Evolutionary conservation across 2,329 filamentous ascomycete genomes (phyloP).

Genomic region (Aquanectria penicillioides): DNA sequence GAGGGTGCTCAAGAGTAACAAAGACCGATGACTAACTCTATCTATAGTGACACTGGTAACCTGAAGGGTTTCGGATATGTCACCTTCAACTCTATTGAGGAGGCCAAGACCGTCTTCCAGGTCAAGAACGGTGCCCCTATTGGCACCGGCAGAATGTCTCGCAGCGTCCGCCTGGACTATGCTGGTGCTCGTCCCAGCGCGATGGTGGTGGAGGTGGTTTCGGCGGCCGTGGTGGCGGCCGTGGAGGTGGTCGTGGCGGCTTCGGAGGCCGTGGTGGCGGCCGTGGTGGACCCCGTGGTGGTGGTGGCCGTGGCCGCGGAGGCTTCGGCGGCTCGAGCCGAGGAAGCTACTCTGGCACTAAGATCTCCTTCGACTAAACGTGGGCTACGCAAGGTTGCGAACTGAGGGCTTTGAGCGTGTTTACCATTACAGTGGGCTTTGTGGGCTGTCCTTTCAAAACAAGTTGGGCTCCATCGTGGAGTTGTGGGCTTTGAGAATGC

Average conservation of each 20-base stretch:
- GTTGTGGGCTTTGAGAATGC: slow-evolving; percentile 65
- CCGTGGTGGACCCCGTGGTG: slow-evolving; percentile 58
- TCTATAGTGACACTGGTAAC: slow-evolving; percentile 77
- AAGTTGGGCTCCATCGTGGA: slow-evolving; percentile 48
- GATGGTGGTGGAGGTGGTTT: slow-evolving; percentile 60
- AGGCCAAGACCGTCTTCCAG: slow-evolving; percentile 80
- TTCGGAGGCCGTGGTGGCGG: slow-evolving; percentile 42
- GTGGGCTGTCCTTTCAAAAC: slow-evolving; percentile 67
- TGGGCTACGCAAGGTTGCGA: slow-evolving; percentile 43
- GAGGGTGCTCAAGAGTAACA: not conserved
- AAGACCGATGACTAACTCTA: slow-evolving; percentile 24
- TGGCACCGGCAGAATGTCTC: slow-evolving; percentile 73
- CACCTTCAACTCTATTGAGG: slow-evolving; percentile 82
- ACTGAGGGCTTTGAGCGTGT: slow-evolving; percentile 57
- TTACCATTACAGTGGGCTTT: slow-evolving; percentile 54
- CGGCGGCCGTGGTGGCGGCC: slow-evolving; percentile 63
- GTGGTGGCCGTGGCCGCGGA: slow-evolving; percentile 57
- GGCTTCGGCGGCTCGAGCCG: slow-evolving; percentile 58
- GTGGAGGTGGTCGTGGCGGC: slow-evolving; percentile 61
- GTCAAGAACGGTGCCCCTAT: slow-evolving; percentile 73
- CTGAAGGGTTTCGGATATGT: slow-evolving; percentile 96
- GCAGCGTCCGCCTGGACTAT: slow-evolving; percentile 85
- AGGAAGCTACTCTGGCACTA: slow-evolving; percentile 71
- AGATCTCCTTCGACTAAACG: slow-evolving; percentile 74
- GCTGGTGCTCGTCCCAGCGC: slow-evolving; percentile 73